These are phyloP conservation scores for Ananas comosus DNA, from an alignment of 176 grass and related monocot genomes.

Conservation along the genomic window DNA sequence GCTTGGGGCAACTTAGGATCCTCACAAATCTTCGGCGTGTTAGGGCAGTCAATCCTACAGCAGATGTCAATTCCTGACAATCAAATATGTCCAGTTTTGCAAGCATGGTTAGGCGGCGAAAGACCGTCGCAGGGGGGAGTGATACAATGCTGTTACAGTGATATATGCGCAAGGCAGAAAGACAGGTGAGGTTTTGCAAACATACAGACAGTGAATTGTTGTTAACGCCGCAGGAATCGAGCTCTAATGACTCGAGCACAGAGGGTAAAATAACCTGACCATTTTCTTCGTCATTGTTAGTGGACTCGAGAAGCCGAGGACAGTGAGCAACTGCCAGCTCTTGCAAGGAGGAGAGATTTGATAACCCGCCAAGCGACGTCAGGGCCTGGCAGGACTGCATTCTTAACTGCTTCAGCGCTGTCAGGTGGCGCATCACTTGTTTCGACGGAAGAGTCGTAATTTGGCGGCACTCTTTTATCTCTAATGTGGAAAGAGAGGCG, in stretches of 20 bases:
- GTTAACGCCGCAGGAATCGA: slow-evolving; percentile 2
- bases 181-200: not conserved
- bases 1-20: not conserved
- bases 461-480: not conserved
- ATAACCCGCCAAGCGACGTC: not conserved
- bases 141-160: slow-evolving; percentile 3
- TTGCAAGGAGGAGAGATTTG: not conserved
- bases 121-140: not conserved
- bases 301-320: not conserved
- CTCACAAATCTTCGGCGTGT: not conserved
- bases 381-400: no score
- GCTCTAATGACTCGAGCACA: not conserved
- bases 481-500: not conserved
- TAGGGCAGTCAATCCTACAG: not conserved
- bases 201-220: not conserved
- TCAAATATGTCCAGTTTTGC: not conserved
- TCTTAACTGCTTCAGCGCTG: not conserved
- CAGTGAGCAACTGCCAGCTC: not conserved
- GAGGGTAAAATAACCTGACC: not conserved
- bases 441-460: slow-evolving; percentile 4
- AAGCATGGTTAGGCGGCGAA: not conserved
- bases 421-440: not conserved
- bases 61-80: not conserved
- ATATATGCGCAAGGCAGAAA: not conserved
- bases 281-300: not conserved